Conservation (phyloP, 352 stramenopile genomes). For the Globisporangium heterothallicum region DNA sequence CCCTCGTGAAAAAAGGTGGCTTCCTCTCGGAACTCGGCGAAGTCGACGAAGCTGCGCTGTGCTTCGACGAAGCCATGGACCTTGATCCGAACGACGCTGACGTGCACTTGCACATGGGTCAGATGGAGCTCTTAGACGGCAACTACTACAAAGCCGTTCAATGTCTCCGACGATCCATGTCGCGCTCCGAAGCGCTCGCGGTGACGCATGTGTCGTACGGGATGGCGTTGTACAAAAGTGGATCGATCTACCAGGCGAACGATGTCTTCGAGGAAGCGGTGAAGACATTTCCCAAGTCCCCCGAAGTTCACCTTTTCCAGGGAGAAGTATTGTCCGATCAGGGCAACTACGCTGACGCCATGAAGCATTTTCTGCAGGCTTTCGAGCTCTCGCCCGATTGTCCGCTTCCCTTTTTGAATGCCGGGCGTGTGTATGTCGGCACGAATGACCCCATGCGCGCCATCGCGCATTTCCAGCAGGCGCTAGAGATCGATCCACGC, state of each 20-base stretch:
- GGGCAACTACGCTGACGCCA: slow-evolving; percentile 74
- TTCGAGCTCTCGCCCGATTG: slow-evolving; percentile 74
- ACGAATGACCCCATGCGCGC: slow-evolving; percentile 79
- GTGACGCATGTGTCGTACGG: slow-evolving; percentile 79
- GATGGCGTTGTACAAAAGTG: slow-evolving; percentile 85
- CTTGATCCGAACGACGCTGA: slow-evolving; percentile 73
- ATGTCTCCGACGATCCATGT: slow-evolving; percentile 66
- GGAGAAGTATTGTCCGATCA: slow-evolving; percentile 79
- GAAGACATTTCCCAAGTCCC: slow-evolving; percentile 55
- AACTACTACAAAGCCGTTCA: slow-evolving; percentile 71
- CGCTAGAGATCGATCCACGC: slow-evolving; percentile 64
- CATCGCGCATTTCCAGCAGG: slow-evolving; percentile 79
- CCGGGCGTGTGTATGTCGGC: slow-evolving; percentile 72
- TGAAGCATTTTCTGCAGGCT: slow-evolving; percentile 67
- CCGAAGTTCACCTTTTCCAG: slow-evolving; percentile 79
- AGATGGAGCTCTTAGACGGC: slow-evolving; percentile 77
- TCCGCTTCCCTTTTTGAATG: slow-evolving; percentile 79
- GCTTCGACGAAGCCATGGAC: slow-evolving; percentile 59
- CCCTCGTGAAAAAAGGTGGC: slow-evolving; percentile 74
- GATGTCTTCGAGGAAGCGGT: slow-evolving; percentile 75
- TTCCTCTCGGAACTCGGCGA: slow-evolving; percentile 76
- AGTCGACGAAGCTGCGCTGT: slow-evolving; percentile 49
- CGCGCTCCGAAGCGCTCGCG: slow-evolving; percentile 63
- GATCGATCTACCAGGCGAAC: slow-evolving; percentile 74
- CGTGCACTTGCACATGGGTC: slow-evolving; percentile 72